Percentiles rank a stretch among this genome's conserved stretches.
Evolutionary conservation across 257 asterid genomes (phyloP).

Genomic region (Plectranthus barbatus): DNA sequence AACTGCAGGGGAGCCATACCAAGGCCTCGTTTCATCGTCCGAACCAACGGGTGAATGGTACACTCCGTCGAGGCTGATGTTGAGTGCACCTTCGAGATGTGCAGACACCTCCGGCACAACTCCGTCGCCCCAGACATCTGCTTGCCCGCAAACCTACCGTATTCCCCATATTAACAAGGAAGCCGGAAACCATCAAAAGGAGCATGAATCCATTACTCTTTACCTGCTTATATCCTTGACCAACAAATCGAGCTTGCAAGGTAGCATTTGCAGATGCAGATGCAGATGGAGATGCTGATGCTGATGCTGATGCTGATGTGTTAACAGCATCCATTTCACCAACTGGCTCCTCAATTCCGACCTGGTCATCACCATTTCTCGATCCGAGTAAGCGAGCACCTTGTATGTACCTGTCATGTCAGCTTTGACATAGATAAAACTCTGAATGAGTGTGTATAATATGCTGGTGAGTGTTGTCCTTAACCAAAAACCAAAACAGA

Average conservation of each 20-base stretch:
- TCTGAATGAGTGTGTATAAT: too few relatives aligned
- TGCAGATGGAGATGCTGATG: constrained; percentile 30
- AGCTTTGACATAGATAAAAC: neutral
- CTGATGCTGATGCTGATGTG: constrained; percentile 27
- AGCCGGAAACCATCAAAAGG: neutral
- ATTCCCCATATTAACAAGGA: neutral
- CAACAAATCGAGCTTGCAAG: constrained; percentile 62
- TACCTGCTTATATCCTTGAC: constrained; percentile 98
- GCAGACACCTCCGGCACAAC: constrained; percentile 92
- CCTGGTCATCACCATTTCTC: constrained; percentile 8
- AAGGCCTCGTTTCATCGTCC: constrained; percentile 62
- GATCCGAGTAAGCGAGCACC: constrained; percentile 67
- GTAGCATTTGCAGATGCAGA: constrained; percentile 33
- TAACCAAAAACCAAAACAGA: too few relatives aligned
- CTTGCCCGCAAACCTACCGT: constrained; percentile 81
- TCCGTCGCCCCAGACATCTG: constrained; percentile 92
- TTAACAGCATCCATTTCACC: constrained; percentile 28
- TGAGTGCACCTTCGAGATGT: constrained; percentile 80
- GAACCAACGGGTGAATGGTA: constrained; percentile 89
- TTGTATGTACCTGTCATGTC: constrained; percentile 58
- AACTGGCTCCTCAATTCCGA: constrained; percentile 23
- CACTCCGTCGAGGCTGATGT: constrained; percentile 64
- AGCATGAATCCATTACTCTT: neutral
- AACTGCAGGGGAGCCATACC: constrained; percentile 84
- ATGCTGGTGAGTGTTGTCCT: too few relatives aligned